Conservation (phyloP, 208 protist species). For the Leishmania mexicana region DNA sequence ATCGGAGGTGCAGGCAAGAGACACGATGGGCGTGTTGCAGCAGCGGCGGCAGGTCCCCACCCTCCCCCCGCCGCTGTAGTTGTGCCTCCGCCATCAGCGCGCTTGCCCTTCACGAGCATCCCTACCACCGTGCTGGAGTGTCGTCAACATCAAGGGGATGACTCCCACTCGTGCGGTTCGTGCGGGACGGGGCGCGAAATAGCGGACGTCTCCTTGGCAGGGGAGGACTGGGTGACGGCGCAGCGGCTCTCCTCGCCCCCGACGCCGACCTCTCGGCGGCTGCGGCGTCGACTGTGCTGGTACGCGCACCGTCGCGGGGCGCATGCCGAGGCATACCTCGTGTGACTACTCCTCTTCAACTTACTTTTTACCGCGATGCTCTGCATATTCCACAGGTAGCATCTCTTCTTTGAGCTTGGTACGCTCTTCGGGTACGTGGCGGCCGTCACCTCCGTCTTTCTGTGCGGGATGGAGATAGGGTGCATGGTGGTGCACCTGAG, state of each 20-base stretch:
- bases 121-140: not conserved
- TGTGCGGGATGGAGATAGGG: conserved; percentile 29
- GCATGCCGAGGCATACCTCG: conserved; percentile 22
- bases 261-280: not conserved
- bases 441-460: conserved; percentile 32
- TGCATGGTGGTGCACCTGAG: conserved; percentile 23
- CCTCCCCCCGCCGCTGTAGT: not conserved
- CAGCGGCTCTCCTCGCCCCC: not conserved
- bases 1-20: not conserved
- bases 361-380: conserved; percentile 10
- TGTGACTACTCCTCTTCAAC: conserved; percentile 25
- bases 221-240: not conserved
- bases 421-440: conserved; percentile 35
- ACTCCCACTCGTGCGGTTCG: not conserved
- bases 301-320: not conserved
- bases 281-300: conserved; percentile 2
- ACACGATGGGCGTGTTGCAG: not conserved
- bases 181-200: not conserved
- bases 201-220: not conserved
- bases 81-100: not conserved
- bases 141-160: not conserved
- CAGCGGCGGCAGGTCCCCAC: not conserved
- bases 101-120: not conserved
- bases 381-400: conserved; percentile 27
- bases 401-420: conserved; percentile 37